Evolutionary conservation across 176 grass and related monocot genomes (phyloP).

Genomic region (Triticum turgidum): DNA sequence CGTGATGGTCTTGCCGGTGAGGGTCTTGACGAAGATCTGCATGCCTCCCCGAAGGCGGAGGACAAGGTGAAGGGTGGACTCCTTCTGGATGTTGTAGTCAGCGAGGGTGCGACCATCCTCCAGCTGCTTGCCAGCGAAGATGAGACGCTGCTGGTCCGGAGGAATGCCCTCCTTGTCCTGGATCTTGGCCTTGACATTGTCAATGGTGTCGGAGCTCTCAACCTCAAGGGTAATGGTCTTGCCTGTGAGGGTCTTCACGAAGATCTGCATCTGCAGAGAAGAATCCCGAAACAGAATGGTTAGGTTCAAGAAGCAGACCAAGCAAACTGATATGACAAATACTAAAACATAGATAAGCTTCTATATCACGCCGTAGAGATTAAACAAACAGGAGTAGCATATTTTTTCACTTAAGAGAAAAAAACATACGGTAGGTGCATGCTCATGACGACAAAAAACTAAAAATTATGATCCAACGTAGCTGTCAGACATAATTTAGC

Average conservation of each 20-base stretch:
- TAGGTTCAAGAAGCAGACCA: no score
- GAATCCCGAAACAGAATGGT: no score
- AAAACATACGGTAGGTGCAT: no score
- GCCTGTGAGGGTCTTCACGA: slow-evolving; percentile 70
- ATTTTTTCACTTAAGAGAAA: no score
- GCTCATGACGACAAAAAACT: no score
- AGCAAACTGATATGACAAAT: no score
- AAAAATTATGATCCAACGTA: no score
- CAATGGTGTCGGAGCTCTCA: slow-evolving; percentile 40
- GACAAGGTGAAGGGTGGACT: slow-evolving; percentile 65
- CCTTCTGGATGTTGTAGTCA: slow-evolving; percentile 82
- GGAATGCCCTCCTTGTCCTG: slow-evolving; percentile 68
- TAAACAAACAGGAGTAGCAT: no score
- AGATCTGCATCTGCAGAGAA: slow-evolving; percentile 54
- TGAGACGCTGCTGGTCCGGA: slow-evolving; percentile 53
- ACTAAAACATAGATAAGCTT: no score
- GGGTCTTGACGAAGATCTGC: slow-evolving; percentile 64
- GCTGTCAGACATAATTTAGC: no score
- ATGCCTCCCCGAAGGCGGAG: slow-evolving; percentile 47
- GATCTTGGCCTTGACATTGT: slow-evolving; percentile 68
- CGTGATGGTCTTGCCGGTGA: slow-evolving; percentile 48
- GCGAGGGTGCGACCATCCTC: slow-evolving; percentile 57
- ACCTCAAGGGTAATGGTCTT: slow-evolving; percentile 67
- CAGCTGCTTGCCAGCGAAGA: slow-evolving; percentile 57
- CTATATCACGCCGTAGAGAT: no score